A percentile compares a stretch with the other conserved stretches of the same genome.
Evolutionary conservation across 2,329 filamentous ascomycete genomes (phyloP).

Genomic region (Lachnellula occidentalis): DNA sequence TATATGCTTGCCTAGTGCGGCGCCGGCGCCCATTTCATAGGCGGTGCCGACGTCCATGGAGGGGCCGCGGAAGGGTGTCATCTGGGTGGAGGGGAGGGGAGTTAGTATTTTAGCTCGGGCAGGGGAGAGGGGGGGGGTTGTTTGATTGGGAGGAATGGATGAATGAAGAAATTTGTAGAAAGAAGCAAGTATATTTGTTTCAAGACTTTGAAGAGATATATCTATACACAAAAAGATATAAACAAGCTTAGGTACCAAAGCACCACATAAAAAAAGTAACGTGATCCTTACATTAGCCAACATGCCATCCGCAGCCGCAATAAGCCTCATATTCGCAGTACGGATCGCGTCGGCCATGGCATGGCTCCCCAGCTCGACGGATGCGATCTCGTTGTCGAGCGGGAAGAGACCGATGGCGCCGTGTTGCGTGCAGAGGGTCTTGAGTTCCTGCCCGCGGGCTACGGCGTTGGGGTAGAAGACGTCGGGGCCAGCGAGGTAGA

Average conservation of each 20-base stretch:
- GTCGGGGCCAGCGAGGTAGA: conserved; percentile 26
- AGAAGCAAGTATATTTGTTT: no score
- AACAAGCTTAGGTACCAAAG: no score
- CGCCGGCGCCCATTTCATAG: conserved; percentile 25
- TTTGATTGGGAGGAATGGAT: no score
- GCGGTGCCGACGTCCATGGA: conserved; percentile 25
- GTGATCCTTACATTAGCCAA: conserved; percentile 12
- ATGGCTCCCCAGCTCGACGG: conserved; percentile 9
- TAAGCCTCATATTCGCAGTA: conserved; percentile 21
- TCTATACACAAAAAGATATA: no score
- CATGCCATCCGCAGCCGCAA: conserved; percentile 17
- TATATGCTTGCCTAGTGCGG: conserved; percentile 20
- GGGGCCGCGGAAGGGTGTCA: conserved; percentile 23
- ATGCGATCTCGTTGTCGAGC: conserved; percentile 17
- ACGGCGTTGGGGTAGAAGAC: conserved; percentile 20
- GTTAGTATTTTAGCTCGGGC: no score
- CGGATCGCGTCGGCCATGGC: conserved; percentile 18
- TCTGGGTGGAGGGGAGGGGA: neutral
- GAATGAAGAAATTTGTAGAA: no score
- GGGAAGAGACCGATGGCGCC: conserved; percentile 20
- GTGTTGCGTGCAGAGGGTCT: conserved; percentile 16
- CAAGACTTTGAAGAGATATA: no score
- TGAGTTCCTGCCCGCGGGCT: conserved; percentile 15
- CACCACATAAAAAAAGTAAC: no score
- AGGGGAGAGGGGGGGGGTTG: no score